Percentiles rank a stretch among this genome's conserved stretches.
phyloP scores from a whole-genome alignment of 768 basidiomycete species.

The Amanita subjunquillea region DNA sequence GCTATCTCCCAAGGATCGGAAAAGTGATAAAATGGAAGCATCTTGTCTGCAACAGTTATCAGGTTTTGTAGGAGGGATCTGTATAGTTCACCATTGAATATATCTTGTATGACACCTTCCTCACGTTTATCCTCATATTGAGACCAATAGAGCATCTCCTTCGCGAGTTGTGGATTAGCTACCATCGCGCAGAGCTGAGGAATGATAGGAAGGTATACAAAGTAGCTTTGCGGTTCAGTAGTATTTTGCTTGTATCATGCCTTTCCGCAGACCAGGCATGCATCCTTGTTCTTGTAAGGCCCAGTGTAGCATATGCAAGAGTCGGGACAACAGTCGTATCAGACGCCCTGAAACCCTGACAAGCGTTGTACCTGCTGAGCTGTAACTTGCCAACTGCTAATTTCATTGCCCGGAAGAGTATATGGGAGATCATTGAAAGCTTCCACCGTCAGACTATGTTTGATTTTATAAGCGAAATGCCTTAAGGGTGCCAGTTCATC shows the following conservation, averaged over 20 bases:
- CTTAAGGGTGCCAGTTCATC: too few relatives aligned
- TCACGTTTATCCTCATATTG: conserved; percentile 7
- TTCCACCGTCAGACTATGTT: too few relatives aligned
- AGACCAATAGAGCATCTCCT: conserved; percentile 13
- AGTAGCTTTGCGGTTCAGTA: neutral
- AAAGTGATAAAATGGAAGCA: neutral
- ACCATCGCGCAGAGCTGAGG: conserved; percentile 16
- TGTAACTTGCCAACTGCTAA: too few relatives aligned
- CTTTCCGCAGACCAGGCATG: neutral
- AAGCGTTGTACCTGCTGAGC: too few relatives aligned
- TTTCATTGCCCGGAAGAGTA: too few relatives aligned
- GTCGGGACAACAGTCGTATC: too few relatives aligned
- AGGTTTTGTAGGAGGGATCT: conserved; percentile 16
- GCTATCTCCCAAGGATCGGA: too few relatives aligned
- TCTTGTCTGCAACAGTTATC: neutral
- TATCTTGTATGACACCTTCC: conserved; percentile 13
- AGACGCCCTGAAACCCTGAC: too few relatives aligned
- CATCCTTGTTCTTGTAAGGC: too few relatives aligned
- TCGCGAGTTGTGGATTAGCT: conserved; percentile 5
- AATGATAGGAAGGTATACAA: conserved; percentile 19
- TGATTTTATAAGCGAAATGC: too few relatives aligned
- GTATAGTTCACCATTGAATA: conserved; percentile 8
- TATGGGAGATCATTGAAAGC: too few relatives aligned
- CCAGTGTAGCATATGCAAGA: too few relatives aligned
- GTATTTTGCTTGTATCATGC: neutral